Percentiles rank a stretch among this genome's conserved stretches.
phyloP scores from a whole-genome alignment of 2,329 filamentous ascomycete species.

The Akanthomyces muscarius region DNA sequence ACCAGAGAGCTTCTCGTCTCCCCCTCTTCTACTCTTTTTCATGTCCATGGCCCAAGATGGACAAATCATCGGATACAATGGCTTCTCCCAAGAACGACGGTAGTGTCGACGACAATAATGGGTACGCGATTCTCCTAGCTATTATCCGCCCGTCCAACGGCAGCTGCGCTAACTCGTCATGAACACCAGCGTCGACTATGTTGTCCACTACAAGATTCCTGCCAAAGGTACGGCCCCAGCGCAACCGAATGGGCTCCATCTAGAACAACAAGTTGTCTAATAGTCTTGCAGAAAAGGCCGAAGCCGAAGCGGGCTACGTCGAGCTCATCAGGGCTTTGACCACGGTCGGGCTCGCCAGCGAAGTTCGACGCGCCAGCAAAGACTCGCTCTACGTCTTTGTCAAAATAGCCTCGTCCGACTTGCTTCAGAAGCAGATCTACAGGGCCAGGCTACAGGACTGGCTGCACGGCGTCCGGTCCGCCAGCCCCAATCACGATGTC shows the following conservation, averaged over 20 bases:
- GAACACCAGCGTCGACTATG: conserved; percentile 71
- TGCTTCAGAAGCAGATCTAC: conserved; percentile 77
- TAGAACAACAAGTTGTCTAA: background rate
- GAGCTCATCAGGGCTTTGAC: conserved; percentile 73
- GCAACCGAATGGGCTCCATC: conserved; percentile 8
- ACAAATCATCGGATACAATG: background rate
- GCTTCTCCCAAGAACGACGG: conserved; percentile 10
- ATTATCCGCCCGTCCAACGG: background rate
- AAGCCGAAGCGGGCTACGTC: conserved; percentile 72
- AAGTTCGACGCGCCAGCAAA: conserved; percentile 77
- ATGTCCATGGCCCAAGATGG: background rate
- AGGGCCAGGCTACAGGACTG: conserved; percentile 87
- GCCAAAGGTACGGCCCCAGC: conserved; percentile 52
- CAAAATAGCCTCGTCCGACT: conserved; percentile 69
- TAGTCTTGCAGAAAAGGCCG: conserved; percentile 52
- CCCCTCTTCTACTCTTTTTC: background rate
- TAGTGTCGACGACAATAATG: conserved; percentile 16
- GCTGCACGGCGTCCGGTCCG: conserved; percentile 80
- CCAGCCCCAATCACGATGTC: conserved; percentile 71
- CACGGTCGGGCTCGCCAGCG: conserved; percentile 75
- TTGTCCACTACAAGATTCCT: conserved; percentile 73
- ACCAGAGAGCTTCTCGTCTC: background rate
- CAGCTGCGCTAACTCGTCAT: conserved; percentile 13
- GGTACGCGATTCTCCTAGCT: background rate
- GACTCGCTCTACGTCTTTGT: conserved; percentile 78